Conservation (phyloP, 2,329 filamentous ascomycete species). For the Fusarium burgessii region DNA sequence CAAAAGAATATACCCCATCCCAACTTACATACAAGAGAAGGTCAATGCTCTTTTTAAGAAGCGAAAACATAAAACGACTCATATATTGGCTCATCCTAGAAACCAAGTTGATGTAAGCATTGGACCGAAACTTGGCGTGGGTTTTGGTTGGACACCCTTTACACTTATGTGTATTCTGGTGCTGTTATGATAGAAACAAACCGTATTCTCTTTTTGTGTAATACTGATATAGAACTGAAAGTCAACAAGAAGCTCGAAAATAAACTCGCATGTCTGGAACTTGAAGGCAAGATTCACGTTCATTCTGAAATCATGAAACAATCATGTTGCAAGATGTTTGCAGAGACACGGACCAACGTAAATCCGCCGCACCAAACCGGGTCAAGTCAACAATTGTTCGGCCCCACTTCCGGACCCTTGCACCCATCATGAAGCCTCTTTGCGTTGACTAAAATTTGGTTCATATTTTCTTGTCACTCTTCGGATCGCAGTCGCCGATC, state of each 20-base stretch:
- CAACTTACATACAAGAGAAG: neutral
- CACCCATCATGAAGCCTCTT: constrained; percentile 38
- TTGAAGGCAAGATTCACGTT: neutral
- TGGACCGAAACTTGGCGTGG: neutral
- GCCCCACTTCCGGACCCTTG: constrained; percentile 41
- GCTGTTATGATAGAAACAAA: neutral
- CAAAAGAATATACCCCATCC: neutral
- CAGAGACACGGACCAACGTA: constrained; percentile 13
- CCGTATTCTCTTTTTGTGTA: neutral
- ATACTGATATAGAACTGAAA: too few relatives aligned
- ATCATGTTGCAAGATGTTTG: neutral
- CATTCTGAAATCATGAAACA: neutral
- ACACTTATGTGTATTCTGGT: neutral
- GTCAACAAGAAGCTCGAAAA: too few relatives aligned
- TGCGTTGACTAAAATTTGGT: constrained; percentile 32
- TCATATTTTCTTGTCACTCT: constrained; percentile 39
- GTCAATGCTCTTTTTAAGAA: neutral
- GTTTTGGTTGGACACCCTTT: neutral
- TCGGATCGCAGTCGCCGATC: constrained; percentile 5
- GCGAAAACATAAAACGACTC: neutral
- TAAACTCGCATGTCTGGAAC: neutral
- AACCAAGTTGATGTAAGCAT: neutral
- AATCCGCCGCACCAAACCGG: constrained; percentile 13
- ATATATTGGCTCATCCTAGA: neutral
- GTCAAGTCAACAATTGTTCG: neutral